phyloP scores from a whole-genome alignment of 495 filamentous ascomycete genomes.

The Xylaria bambusicola region DNA sequence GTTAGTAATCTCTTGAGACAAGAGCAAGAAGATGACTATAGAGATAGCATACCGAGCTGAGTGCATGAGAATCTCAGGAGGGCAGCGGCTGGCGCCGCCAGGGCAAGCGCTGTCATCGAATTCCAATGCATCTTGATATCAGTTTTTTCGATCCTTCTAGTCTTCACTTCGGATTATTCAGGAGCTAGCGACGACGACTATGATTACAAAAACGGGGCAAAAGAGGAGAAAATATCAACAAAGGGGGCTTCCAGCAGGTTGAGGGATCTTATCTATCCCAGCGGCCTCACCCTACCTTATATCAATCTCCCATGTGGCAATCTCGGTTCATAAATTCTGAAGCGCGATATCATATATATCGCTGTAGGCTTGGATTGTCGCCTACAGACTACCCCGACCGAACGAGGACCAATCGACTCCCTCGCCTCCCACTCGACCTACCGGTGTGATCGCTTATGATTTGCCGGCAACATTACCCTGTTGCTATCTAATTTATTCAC shows the following conservation, averaged over 20 bases:
- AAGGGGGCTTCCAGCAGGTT: background rate
- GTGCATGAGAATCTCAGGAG: conserved; percentile 40
- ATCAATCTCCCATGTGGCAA: background rate
- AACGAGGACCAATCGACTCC: background rate
- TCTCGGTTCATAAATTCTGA: conserved; percentile 2
- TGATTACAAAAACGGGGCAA: background rate
- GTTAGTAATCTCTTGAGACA: too few relatives aligned
- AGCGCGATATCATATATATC: background rate
- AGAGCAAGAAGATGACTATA: too few relatives aligned
- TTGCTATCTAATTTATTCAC: conserved; percentile 5
- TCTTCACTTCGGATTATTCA: background rate
- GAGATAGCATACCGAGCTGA: too few relatives aligned
- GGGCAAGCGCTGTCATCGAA: conserved; percentile 30
- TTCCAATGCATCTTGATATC: conserved; percentile 34
- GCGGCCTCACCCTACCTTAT: background rate
- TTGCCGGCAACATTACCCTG: conserved; percentile 11
- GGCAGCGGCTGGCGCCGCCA: conserved; percentile 33
- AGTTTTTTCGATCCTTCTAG: background rate
- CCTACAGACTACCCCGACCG: background rate
- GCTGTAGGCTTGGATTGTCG: background rate
- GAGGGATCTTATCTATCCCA: conserved; percentile 4
- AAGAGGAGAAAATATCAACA: background rate
- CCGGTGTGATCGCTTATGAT: conserved; percentile 5
- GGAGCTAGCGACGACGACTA: background rate
- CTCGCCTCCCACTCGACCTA: background rate